These are phyloP conservation scores for Mucor saturninus DNA, from an alignment of 371 early-diverging fungal species.

Conservation along the genomic window DNA sequence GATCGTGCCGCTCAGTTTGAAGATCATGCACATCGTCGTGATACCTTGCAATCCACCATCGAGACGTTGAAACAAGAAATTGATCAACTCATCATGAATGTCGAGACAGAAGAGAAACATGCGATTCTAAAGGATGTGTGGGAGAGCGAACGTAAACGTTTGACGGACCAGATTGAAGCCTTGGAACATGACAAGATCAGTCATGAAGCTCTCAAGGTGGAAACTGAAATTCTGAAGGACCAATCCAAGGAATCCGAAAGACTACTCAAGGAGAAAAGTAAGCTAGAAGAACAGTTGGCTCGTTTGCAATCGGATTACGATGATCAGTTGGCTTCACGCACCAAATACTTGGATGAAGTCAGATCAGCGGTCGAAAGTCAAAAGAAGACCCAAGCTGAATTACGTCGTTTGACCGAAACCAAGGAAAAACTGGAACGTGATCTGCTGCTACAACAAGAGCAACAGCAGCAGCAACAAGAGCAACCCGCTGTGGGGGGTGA, in stretches of 20 bases:
- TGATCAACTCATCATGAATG: constrained; percentile 53
- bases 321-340: constrained; percentile 37
- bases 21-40: constrained; percentile 28
- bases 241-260: constrained; percentile 51
- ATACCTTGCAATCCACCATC: constrained; percentile 46
- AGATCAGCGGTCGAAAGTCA: constrained; percentile 47
- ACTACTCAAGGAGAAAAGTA: constrained; percentile 37
- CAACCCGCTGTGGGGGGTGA: not conserved
- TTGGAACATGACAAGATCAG: constrained; percentile 38
- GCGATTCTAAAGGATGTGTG: constrained; percentile 58
- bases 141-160: constrained; percentile 60
- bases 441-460: constrained; percentile 29
- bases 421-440: constrained; percentile 52
- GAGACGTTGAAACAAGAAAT: constrained; percentile 54
- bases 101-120: constrained; percentile 40
- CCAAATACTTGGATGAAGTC: constrained; percentile 45
- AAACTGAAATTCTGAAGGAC: constrained; percentile 38
- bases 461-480: constrained; percentile 15
- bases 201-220: constrained; percentile 42
- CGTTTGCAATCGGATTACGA: constrained; percentile 43
- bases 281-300: constrained; percentile 41
- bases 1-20: constrained; percentile 28
- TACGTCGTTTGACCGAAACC: constrained; percentile 42
- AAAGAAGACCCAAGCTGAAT: constrained; percentile 51
- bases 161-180: constrained; percentile 51